Conservation (phyloP, 345 rosid genomes). For the Lepidium aucheri region DNA sequence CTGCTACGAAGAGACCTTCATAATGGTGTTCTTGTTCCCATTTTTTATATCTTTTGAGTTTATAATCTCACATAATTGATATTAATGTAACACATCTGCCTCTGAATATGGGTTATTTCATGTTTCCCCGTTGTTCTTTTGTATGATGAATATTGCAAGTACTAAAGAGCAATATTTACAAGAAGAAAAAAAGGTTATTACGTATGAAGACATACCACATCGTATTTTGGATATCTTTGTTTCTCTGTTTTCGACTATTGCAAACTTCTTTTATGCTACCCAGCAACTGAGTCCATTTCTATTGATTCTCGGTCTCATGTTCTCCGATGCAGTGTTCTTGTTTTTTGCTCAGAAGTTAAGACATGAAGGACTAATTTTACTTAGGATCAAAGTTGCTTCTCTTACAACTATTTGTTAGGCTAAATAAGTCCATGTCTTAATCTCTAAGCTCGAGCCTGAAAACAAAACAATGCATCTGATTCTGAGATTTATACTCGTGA, state of each 20-base stretch:
- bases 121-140: background rate
- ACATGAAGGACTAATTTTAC: too few species aligned
- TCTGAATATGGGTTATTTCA: background rate
- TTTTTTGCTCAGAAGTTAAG: too few species aligned
- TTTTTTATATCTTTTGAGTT: background rate
- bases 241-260: background rate
- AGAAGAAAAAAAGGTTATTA: background rate
- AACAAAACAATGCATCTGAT: too few species aligned
- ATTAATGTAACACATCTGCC: background rate
- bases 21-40: background rate
- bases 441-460: too few species aligned
- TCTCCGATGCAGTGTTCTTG: background rate
- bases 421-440: too few species aligned
- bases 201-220: background rate
- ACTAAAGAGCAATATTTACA: background rate
- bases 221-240: background rate
- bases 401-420: too few species aligned
- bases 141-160: background rate
- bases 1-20: conserved; percentile 36
- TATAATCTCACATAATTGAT: background rate
- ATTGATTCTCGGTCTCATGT: background rate
- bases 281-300: background rate
- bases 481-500: too few species aligned
- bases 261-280: background rate
- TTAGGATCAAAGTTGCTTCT: too few species aligned